Base-by-base conservation (phyloP, 1,284 basidiomycete species). In the Ceratorhiza oryzae-sativae region DNA sequence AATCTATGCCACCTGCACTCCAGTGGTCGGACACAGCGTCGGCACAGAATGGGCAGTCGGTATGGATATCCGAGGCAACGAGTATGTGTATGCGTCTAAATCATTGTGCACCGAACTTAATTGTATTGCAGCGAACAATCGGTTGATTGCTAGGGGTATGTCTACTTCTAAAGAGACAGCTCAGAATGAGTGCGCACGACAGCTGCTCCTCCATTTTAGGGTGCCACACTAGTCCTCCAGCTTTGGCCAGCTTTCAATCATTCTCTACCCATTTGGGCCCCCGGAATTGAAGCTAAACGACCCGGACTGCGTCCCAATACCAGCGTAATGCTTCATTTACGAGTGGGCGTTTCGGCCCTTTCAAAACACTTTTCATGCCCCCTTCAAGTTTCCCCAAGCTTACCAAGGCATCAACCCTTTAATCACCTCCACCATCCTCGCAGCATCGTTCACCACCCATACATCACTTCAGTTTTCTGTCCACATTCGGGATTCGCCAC, bases 141-240 rank as follows among this genome's bases (percentile, higher is more conserved):
- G 63, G 9, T 25, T 56, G 3, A 56, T 68, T 30, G 63, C 51
- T 25, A 49, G 46, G 49, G 25, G 36, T 45, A 32, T 56, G 53
- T 41, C 63, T 20, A 23, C 63, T 5, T 42, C 51, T 20, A 68
- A 68, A 56, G 49, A 20, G 13, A 56, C 53, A 9, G 63, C 63
- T 30, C 63, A 68, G 39, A 68, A 68, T n/a, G 63, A 68, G 32
- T 68, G 63, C 36, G 63, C 63, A 10, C 63, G 63, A 5, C 63
- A 68, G 49, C 51, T 68, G 20, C 63, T 68, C 32, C 42, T 68
- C 25, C 53, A 42, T 41, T 68, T 68, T 15, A 56, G 42, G 27
- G 53, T 68, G 2, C 63, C 63, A 1, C 51, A 56, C 39, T 68
- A 68, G 51, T n/a, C 20, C 10, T 20, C 39, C 15, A 23, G 34